Conservation (phyloP, 306 rosid genomes). For the Begonia peltatifolia region DNA sequence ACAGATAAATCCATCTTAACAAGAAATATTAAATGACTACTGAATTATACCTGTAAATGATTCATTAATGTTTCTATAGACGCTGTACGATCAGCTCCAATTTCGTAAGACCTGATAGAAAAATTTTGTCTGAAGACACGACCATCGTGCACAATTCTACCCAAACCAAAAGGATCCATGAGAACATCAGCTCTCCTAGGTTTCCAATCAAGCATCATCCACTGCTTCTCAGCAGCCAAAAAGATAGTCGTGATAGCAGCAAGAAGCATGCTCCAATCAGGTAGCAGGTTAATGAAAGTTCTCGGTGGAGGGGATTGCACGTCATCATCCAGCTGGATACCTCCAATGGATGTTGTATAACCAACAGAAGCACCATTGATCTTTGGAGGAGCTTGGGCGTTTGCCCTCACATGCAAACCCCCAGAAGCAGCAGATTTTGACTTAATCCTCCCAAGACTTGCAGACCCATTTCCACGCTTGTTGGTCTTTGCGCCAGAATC, state of each 20-base stretch:
- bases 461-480: slow-evolving; percentile 33
- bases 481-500: slow-evolving; percentile 34
- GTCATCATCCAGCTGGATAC: slow-evolving; percentile 43
- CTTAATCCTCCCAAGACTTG: slow-evolving; percentile 36
- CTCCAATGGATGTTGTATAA: slow-evolving; percentile 32
- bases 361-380: slow-evolving; percentile 63
- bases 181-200: not conserved
- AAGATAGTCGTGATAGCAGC: slow-evolving; percentile 98
- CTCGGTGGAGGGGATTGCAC: slow-evolving; percentile 51
- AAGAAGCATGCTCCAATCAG: slow-evolving; percentile 99
- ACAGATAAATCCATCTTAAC: too few relatives aligned
- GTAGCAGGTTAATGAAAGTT: slow-evolving; percentile 89
- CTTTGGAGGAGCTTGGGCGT: slow-evolving; percentile 87
- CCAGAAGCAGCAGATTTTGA: slow-evolving; percentile 41
- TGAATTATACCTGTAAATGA: not conserved
- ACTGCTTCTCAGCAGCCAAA: slow-evolving; percentile 98
- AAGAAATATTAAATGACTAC: too few relatives aligned
- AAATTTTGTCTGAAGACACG: not conserved
- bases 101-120: not conserved
- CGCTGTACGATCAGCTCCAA: not conserved
- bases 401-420: slow-evolving; percentile 69
- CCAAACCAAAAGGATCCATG: slow-evolving; percentile 9
- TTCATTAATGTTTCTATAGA: not conserved
- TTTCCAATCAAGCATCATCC: slow-evolving; percentile 59
- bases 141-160: not conserved